These are phyloP conservation scores for Yamadazyma jaroonii DNA, from an alignment of 1,139 yeast genomes.

Conservation along the genomic window DNA sequence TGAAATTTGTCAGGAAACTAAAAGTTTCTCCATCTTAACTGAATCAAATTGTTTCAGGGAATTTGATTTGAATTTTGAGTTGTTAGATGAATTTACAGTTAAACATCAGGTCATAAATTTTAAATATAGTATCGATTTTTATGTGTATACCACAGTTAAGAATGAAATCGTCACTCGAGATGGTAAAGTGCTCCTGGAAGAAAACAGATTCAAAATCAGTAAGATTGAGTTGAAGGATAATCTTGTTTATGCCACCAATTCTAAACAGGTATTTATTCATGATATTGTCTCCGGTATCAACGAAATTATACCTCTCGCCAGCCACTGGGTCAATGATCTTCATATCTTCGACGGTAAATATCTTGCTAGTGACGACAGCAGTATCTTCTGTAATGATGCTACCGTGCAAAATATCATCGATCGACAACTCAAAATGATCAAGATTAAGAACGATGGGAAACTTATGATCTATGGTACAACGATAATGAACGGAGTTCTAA, in stretches of 20 bases:
- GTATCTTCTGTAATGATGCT: constrained; percentile 12
- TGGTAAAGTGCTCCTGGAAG: neutral
- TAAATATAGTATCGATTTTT: neutral
- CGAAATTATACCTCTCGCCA: neutral
- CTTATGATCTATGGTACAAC: constrained; percentile 26
- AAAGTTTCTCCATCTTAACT: constrained; percentile 16
- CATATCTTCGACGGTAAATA: constrained; percentile 1
- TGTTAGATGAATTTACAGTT: neutral
- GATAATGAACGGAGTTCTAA: constrained; percentile 21
- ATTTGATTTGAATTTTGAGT: neutral
- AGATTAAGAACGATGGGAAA: constrained; percentile 24
- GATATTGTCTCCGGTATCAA: neutral
- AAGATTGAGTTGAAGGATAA: constrained; percentile 4
- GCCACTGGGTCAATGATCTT: constrained; percentile 2
- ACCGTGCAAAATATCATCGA: neutral
- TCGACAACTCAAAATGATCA: neutral
- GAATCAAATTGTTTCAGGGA: constrained; percentile 11
- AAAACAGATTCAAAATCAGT: constrained; percentile 11
- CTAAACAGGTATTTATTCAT: neutral
- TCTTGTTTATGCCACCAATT: constrained; percentile 1
- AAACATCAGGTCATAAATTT: neutral
- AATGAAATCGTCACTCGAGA: constrained; percentile 4
- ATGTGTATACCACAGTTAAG: constrained; percentile 1
- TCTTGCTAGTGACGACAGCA: constrained; percentile 26
- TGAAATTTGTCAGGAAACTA: constrained; percentile 19